phyloP scores from a whole-genome alignment of 352 stramenopile genomes.

The Peronospora farinosa region DNA sequence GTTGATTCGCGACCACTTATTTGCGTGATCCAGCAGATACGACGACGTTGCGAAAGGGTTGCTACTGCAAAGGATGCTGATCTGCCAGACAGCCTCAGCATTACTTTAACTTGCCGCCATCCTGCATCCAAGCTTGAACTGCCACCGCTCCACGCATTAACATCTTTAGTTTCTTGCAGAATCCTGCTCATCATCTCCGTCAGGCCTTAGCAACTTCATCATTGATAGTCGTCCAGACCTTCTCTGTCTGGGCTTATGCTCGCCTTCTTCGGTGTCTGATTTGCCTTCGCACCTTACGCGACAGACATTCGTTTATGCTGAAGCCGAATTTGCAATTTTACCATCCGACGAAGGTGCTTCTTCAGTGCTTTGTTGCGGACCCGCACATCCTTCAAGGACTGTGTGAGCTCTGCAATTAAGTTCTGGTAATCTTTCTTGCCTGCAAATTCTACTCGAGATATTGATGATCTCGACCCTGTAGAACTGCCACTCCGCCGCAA shows the following conservation, averaged over 20 bases:
- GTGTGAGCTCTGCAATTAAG: slow-evolving; percentile 58
- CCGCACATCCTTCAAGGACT: slow-evolving; percentile 58
- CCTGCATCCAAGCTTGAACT: slow-evolving; percentile 42
- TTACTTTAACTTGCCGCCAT: slow-evolving; percentile 66
- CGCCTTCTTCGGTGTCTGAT: background rate
- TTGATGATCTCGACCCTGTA: slow-evolving; percentile 10
- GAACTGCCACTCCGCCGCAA: slow-evolving; percentile 39
- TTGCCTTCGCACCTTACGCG: slow-evolving; percentile 1
- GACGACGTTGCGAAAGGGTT: slow-evolving; percentile 34
- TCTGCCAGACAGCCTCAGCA: slow-evolving; percentile 61
- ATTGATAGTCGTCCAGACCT: slow-evolving; percentile 58
- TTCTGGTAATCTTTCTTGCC: slow-evolving; percentile 71
- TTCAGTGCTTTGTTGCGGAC: slow-evolving; percentile 80
- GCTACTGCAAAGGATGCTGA: slow-evolving; percentile 24
- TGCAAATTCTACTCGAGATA: slow-evolving; percentile 33
- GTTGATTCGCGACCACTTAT: slow-evolving; percentile 52
- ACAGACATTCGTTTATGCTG: slow-evolving; percentile 22
- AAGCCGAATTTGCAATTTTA: slow-evolving; percentile 52
- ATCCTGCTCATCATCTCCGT: slow-evolving; percentile 7
- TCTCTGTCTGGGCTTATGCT: slow-evolving; percentile 4
- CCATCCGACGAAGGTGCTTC: slow-evolving; percentile 68
- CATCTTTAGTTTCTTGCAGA: slow-evolving; percentile 8
- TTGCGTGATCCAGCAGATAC: slow-evolving; percentile 9
- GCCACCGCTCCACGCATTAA: slow-evolving; percentile 8
- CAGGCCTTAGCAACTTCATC: slow-evolving; percentile 35